phyloP scores from a whole-genome alignment of 2,329 filamentous ascomycete species.

The Bipolaris bicolor region DNA sequence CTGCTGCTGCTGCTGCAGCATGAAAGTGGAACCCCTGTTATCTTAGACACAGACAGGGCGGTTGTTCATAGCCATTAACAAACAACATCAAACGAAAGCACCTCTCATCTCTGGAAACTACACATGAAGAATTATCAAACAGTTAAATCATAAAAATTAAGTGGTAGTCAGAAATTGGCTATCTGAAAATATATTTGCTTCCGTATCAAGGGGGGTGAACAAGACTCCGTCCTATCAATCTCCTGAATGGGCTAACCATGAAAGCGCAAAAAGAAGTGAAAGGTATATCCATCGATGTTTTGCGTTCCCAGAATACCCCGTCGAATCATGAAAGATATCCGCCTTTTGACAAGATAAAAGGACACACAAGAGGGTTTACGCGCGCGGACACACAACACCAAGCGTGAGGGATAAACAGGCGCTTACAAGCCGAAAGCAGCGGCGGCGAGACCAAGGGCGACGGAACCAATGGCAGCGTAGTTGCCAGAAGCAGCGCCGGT shows the following conservation, averaged over 20 bases:
- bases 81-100: background rate
- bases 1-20: slow-evolving; percentile 27
- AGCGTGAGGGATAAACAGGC: background rate
- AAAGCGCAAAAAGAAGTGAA: no score
- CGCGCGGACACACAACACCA: background rate
- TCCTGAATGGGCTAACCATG: no score
- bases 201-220: no score
- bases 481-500: slow-evolving; percentile 13
- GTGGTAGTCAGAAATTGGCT: background rate
- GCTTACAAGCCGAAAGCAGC: slow-evolving; percentile 34
- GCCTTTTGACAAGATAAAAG: no score
- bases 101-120: no score
- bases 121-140: background rate
- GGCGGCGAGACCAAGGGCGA: background rate
- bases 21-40: background rate
- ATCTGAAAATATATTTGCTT: background rate
- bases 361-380: no score
- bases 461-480: slow-evolving; percentile 23
- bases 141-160: background rate
- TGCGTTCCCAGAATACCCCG: no score
- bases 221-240: no score
- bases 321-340: no score
- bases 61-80: background rate
- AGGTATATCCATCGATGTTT: no score
- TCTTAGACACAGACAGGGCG: no score